A percentile compares a stretch with the other conserved stretches of the same genome.
These are phyloP conservation scores for Colletotrichum destructivum DNA, from an alignment of 2,329 filamentous ascomycete species.

Conservation along the genomic window DNA sequence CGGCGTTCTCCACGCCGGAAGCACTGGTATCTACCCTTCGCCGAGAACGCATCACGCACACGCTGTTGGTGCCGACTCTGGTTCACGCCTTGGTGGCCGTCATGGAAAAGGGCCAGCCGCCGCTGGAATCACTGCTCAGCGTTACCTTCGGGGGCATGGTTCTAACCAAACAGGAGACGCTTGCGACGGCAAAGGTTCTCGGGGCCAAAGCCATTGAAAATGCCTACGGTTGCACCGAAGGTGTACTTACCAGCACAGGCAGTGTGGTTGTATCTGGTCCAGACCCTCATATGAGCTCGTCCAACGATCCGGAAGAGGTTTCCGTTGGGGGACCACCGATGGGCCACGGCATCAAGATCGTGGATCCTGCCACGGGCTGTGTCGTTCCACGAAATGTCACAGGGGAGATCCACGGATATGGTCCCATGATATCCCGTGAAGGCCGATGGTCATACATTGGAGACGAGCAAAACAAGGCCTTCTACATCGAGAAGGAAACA, in stretches of 20 bases:
- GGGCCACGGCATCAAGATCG: background rate
- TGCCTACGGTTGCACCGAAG: background rate
- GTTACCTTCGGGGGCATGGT: background rate
- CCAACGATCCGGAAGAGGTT: background rate
- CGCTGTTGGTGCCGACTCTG: background rate
- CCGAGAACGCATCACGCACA: background rate
- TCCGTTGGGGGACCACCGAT: background rate
- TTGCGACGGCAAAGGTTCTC: background rate
- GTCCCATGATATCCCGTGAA: background rate
- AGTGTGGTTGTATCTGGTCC: background rate
- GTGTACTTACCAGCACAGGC: background rate
- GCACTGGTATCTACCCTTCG: background rate
- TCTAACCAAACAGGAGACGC: background rate
- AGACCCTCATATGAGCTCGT: background rate
- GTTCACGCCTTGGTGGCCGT: background rate
- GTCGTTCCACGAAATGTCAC: background rate
- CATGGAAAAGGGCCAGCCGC: background rate
- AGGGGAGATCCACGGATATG: background rate
- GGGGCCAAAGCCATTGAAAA: background rate
- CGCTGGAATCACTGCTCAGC: background rate
- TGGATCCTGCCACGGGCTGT: background rate
- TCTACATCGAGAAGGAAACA: background rate
- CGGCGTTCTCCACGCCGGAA: background rate
- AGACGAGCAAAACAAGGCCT: background rate
- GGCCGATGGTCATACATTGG: background rate